phyloP scores from a whole-genome alignment of 2,329 filamentous ascomycete genomes.

The Colletotrichum tabaci region DNA sequence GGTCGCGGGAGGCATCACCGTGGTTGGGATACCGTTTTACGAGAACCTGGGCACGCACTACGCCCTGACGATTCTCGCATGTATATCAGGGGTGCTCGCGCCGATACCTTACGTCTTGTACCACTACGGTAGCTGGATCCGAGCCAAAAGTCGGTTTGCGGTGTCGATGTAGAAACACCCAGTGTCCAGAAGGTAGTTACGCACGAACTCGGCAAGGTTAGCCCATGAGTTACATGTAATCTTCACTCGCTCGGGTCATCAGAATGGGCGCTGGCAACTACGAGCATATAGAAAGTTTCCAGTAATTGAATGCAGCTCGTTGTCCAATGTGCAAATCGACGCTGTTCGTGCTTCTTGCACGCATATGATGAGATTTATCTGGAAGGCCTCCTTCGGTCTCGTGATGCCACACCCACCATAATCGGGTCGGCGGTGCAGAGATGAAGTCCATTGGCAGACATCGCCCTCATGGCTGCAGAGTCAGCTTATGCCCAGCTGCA shows the following conservation, averaged over 20 bases:
- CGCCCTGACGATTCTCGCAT: slow-evolving; percentile 52
- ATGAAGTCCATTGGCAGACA: too few species aligned
- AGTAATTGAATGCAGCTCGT: too few species aligned
- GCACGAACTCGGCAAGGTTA: too few species aligned
- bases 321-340: too few species aligned
- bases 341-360: too few species aligned
- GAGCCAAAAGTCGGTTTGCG: slow-evolving; percentile 30
- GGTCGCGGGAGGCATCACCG: slow-evolving; percentile 52
- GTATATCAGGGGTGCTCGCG: slow-evolving; percentile 47
- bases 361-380: not conserved
- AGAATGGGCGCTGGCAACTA: too few species aligned
- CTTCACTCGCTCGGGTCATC: too few species aligned
- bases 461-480: not conserved
- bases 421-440: too few species aligned
- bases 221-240: too few species aligned
- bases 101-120: slow-evolving; percentile 51
- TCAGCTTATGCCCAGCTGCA: not conserved
- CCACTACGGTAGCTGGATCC: slow-evolving; percentile 43
- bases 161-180: slow-evolving; percentile 8
- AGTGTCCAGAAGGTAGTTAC: too few species aligned
- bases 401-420: not conserved
- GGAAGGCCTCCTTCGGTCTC: not conserved
- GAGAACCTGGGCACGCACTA: slow-evolving; percentile 52
- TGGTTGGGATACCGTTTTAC: slow-evolving; percentile 53
- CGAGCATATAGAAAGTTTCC: too few species aligned